A percentile compares a stretch with the other conserved stretches of the same genome.
These are phyloP conservation scores for Neurospora africana DNA, from an alignment of 495 filamentous ascomycete genomes.

Conservation along the genomic window DNA sequence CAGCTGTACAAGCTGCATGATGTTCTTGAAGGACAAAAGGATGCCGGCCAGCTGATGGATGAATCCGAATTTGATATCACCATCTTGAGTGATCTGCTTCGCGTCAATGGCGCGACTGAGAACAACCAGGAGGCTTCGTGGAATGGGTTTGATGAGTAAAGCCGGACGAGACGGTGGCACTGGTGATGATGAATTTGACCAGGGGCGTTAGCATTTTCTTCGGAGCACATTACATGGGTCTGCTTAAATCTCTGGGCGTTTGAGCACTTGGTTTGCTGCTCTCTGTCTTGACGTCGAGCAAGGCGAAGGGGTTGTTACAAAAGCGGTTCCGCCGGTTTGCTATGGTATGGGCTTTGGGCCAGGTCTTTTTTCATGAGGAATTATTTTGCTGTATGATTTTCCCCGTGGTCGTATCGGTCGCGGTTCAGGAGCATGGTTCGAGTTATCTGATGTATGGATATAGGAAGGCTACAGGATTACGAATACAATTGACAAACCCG, in stretches of 20 bases:
- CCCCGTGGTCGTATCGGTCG: neutral
- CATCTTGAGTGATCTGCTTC: conserved; percentile 26
- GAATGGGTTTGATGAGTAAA: conserved; percentile 28
- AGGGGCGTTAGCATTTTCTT: neutral
- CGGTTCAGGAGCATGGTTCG: neutral
- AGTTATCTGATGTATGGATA: neutral
- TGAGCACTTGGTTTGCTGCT: neutral
- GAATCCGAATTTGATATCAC: conserved; percentile 60
- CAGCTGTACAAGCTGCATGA: conserved; percentile 86
- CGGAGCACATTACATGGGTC: neutral
- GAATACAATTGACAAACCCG: neutral
- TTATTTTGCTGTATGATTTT: neutral
- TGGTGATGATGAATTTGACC: neutral
- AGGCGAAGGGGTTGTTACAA: neutral
- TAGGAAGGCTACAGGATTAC: neutral
- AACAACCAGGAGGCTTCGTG: conserved; percentile 13
- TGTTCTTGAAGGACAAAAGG: conserved; percentile 74
- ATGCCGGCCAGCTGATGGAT: conserved; percentile 52
- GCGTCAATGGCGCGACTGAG: conserved; percentile 6
- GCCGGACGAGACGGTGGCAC: neutral
- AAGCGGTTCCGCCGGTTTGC: neutral
- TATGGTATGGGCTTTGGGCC: neutral
- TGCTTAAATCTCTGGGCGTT: neutral
- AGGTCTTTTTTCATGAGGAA: neutral
- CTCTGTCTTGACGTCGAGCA: neutral